Percentiles rank a stretch among this genome's conserved stretches.
Conservation (phyloP, 2,329 filamentous ascomycete genomes). For the Xylariaceae sp. region DNA sequence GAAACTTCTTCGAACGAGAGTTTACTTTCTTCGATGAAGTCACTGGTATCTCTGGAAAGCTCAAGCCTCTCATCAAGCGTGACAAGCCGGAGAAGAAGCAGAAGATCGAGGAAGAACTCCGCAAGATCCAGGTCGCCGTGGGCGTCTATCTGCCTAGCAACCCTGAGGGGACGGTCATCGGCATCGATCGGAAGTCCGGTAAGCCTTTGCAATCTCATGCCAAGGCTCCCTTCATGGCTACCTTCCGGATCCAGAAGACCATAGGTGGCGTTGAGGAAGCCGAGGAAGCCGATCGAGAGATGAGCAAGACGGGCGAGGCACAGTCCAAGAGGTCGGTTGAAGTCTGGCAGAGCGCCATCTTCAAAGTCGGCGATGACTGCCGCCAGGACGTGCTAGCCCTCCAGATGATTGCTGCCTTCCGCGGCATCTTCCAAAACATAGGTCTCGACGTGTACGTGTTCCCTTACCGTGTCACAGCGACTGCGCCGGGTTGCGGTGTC, state of each 20-base stretch:
- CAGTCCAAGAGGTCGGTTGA: constrained; percentile 62
- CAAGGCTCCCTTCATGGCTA: constrained; percentile 98
- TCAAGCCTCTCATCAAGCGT: constrained; percentile 87
- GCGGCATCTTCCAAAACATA: constrained; percentile 91
- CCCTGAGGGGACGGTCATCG: constrained; percentile 92
- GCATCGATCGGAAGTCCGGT: constrained; percentile 95
- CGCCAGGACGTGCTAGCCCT: constrained; percentile 93
- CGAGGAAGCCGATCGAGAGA: constrained; percentile 47
- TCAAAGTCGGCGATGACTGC: constrained; percentile 99
- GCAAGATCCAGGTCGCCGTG: constrained; percentile 94
- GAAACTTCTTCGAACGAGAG: constrained; percentile 84
- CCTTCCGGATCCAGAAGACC: constrained; percentile 89
- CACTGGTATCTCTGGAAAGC: constrained; percentile 88
- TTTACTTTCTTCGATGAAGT: constrained; percentile 99
- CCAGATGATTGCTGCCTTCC: constrained; percentile 96
- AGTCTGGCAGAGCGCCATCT: constrained; percentile 98
- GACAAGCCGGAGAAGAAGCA: constrained; percentile 96
- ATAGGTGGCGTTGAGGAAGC: constrained; percentile 48
- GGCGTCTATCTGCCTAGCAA: constrained; percentile 97
- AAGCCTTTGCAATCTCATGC: constrained; percentile 97
- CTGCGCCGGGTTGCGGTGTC: constrained; percentile 92
- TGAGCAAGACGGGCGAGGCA: constrained; percentile 33
- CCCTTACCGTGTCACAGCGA: constrained; percentile 94
- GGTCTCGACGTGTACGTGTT: constrained; percentile 96
- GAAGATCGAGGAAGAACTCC: constrained; percentile 97